Conservation (phyloP, 2,329 filamentous ascomycete genomes). For the Fusarium buxicola region DNA sequence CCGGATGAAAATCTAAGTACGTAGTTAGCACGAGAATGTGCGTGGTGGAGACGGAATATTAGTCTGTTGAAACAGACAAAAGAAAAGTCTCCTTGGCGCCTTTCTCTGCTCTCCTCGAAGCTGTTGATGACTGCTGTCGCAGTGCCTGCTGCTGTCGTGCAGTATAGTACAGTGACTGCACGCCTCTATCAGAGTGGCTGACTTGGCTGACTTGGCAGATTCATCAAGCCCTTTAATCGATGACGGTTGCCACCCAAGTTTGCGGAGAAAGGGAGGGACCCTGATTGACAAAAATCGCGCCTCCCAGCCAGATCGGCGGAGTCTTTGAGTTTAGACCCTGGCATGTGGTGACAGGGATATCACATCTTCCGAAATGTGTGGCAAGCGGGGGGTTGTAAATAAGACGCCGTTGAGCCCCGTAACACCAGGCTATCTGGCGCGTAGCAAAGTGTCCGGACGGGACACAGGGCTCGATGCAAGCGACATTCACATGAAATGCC, state of each 20-base stretch:
- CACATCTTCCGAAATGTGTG: no score
- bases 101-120: neutral
- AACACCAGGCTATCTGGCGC: no score
- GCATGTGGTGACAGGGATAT: neutral
- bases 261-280: conserved; percentile 21
- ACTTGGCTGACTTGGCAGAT: conserved; percentile 1
- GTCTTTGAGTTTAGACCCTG: conserved; percentile 14
- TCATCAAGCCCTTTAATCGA: conserved; percentile 16
- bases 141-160: neutral
- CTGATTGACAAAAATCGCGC: conserved; percentile 24
- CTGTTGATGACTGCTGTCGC: neutral
- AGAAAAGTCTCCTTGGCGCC: neutral
- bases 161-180: neutral
- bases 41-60: no score
- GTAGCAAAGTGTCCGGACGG: no score
- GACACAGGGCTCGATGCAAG: no score
- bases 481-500: no score
- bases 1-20: no score
- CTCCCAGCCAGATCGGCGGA: conserved; percentile 19
- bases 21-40: no score
- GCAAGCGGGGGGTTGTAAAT: no score
- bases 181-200: neutral
- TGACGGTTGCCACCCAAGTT: conserved; percentile 23
- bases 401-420: no score
- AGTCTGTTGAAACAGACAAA: neutral